A percentile compares a stretch with the other conserved stretches of the same genome.
Evolutionary conservation across 2,329 filamentous ascomycete species (phyloP).

Genomic region (Apiospora hydei): DNA sequence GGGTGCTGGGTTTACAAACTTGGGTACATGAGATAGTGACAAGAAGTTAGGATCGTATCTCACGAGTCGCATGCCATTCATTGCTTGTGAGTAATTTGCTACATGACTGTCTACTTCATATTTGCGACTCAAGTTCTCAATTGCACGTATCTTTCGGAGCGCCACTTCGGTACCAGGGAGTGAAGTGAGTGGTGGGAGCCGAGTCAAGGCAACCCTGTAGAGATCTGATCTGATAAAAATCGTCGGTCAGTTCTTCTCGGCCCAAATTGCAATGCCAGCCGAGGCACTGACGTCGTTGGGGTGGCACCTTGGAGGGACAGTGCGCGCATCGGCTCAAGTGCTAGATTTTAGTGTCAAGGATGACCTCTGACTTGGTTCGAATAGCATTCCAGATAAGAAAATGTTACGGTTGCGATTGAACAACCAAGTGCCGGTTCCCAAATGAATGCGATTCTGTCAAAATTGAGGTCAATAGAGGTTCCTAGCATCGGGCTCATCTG

Average conservation of each 20-base stretch:
- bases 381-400: not conserved
- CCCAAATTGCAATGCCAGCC: not conserved
- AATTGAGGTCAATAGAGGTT: too few species aligned
- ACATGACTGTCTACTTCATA: too few species aligned
- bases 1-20: not conserved
- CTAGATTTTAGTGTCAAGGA: not conserved
- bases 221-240: not conserved
- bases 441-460: too few species aligned
- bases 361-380: not conserved
- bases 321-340: not conserved
- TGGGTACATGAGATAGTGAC: not conserved
- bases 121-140: too few species aligned
- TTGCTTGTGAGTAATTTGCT: not conserved
- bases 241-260: not conserved
- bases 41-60: too few species aligned
- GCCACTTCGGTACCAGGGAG: too few species aligned
- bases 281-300: constrained; percentile 21
- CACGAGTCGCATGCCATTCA: too few species aligned
- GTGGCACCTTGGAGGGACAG: not conserved
- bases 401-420: not conserved
- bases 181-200: too few species aligned
- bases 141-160: too few species aligned
- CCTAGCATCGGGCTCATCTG: not conserved
- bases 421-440: too few species aligned
- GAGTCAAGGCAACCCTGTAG: not conserved